These are phyloP conservation scores for Pichia sp. DNA, from an alignment of 1,139 yeast genomes.

Conservation along the genomic window DNA sequence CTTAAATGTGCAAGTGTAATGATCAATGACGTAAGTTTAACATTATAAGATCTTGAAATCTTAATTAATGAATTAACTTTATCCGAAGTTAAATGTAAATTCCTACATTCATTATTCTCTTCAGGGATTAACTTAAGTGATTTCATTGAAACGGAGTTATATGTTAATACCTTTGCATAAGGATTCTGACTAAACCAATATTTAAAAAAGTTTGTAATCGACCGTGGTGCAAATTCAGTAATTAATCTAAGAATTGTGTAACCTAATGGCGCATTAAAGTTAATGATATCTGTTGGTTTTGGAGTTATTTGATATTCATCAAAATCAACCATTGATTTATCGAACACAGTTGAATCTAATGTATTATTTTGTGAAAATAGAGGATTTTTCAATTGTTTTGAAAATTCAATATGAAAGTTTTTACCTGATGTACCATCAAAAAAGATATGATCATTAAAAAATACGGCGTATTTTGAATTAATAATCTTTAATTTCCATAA, in stretches of 20 bases:
- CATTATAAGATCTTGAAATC: constrained; percentile 5
- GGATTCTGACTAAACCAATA: constrained; percentile 7
- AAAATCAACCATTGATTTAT: constrained; percentile 1
- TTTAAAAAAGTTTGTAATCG: constrained; percentile 1
- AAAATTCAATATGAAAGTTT: constrained; percentile 33
- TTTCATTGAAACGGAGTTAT: background rate
- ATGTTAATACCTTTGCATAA: constrained; percentile 4
- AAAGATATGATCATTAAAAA: constrained; percentile 33
- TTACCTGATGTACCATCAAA: constrained; percentile 36
- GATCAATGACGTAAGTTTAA: constrained; percentile 22
- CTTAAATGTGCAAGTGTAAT: constrained; percentile 5
- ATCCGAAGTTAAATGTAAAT: background rate
- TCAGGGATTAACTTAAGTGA: background rate
- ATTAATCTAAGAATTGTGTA: background rate
- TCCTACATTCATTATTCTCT: background rate
- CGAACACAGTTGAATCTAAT: constrained; percentile 5
- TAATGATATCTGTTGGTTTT: constrained; percentile 3
- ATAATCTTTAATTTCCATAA: constrained; percentile 16
- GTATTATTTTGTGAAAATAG: background rate
- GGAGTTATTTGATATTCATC: constrained; percentile 3
- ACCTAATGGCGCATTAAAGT: background rate
- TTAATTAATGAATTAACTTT: background rate
- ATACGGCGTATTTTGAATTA: constrained; percentile 20
- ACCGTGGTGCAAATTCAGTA: constrained; percentile 4
- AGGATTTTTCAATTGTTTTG: constrained; percentile 18